Percentiles rank a stretch among this genome's conserved stretches.
Evolutionary conservation across 2,329 filamentous ascomycete species (phyloP).

Genomic region (Alternaria solani): DNA sequence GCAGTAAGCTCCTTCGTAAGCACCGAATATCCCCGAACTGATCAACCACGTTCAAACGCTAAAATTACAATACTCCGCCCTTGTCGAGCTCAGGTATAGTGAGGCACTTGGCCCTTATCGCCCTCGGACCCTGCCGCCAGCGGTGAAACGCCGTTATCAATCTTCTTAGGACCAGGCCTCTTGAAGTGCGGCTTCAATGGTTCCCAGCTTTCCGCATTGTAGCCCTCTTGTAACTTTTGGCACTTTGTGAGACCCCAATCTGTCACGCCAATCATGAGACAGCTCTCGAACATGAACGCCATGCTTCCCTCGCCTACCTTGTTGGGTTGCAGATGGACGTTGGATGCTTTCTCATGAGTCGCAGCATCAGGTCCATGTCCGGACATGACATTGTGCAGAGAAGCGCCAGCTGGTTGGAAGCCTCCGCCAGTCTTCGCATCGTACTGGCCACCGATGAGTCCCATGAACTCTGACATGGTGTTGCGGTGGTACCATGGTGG

Average conservation of each 20-base stretch:
- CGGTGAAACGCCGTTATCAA: constrained; percentile 34
- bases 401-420: constrained; percentile 69
- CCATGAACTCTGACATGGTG: constrained; percentile 75
- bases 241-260: constrained; percentile 76
- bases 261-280: constrained; percentile 74
- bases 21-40: constrained; percentile 9
- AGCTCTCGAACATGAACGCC: constrained; percentile 74
- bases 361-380: constrained; percentile 70
- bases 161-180: constrained; percentile 36
- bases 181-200: constrained; percentile 58
- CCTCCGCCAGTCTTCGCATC: constrained; percentile 66
- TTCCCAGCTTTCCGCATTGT: constrained; percentile 84
- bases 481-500: constrained; percentile 78
- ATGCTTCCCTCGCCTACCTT: constrained; percentile 71
- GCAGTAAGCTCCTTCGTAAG: constrained; percentile 8
- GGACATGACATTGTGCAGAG: constrained; percentile 77
- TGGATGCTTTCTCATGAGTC: constrained; percentile 66
- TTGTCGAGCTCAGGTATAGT: constrained; percentile 29
- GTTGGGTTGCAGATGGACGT: constrained; percentile 61
- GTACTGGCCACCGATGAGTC: constrained; percentile 68
- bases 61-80: constrained; percentile 12
- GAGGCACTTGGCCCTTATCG: constrained; percentile 36
- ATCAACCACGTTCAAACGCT: constrained; percentile 5
- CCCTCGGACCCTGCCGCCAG: constrained; percentile 26
- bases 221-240: constrained; percentile 73